Percentiles rank a stretch among this genome's conserved stretches.
Evolutionary conservation across 257 asterid species (phyloP).

Genomic region (Plantago ovata): DNA sequence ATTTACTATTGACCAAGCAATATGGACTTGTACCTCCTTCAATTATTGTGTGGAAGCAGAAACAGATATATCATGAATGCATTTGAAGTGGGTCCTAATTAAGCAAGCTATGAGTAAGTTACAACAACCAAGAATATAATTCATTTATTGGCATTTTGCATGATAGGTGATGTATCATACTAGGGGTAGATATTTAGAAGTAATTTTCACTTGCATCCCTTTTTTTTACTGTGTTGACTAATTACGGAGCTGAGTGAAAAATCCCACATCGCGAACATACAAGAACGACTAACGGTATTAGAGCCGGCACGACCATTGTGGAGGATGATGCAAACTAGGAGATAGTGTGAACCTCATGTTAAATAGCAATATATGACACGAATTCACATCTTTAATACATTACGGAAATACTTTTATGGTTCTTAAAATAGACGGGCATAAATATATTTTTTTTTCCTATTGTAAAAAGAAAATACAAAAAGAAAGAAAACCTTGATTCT

Average conservation of each 20-base stretch:
- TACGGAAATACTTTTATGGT: too few species aligned
- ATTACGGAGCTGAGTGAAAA: too few species aligned
- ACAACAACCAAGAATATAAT: conserved; percentile 5
- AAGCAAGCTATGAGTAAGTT: not conserved
- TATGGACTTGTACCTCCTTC: not conserved
- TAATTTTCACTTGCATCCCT: not conserved
- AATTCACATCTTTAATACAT: not conserved
- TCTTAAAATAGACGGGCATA: too few species aligned
- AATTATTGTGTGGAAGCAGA: not conserved
- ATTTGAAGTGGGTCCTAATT: conserved; percentile 22
- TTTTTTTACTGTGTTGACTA: too few species aligned
- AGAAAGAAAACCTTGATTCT: not conserved
- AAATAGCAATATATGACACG: not conserved
- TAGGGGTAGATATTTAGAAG: not conserved
- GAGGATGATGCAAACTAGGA: too few species aligned
- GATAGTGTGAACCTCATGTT: too few species aligned
- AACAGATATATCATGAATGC: conserved; percentile 7
- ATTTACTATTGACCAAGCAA: conserved; percentile 7
- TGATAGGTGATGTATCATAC: conserved; percentile 6
- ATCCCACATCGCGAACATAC: too few species aligned
- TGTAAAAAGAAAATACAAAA: too few species aligned
- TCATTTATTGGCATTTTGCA: conserved; percentile 12
- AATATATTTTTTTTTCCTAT: too few species aligned
- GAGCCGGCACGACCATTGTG: too few species aligned
- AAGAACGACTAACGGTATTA: too few species aligned